Conservation (phyloP, 2,329 filamentous ascomycete species). For the Beauveria bassiana region DNA sequence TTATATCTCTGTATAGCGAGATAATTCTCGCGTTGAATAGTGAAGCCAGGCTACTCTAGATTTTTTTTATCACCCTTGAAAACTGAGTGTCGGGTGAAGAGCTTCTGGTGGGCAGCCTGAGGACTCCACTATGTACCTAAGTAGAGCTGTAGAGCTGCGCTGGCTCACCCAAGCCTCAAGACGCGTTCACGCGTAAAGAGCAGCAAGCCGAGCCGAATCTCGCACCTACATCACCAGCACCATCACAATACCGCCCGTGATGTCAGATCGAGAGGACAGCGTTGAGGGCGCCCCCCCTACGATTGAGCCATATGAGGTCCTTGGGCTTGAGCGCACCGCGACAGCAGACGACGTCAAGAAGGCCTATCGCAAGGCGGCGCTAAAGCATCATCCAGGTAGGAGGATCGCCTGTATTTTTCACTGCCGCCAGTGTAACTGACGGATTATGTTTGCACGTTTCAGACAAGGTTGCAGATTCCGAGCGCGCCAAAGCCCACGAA, state of each 20-base stretch:
- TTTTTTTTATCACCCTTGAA: not conserved
- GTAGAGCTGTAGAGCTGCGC: not conserved
- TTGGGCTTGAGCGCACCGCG: constrained; percentile 63
- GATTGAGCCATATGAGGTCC: constrained; percentile 72
- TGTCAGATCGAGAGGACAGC: constrained; percentile 45
- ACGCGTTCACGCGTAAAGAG: constrained; percentile 11
- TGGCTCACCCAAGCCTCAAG: not conserved
- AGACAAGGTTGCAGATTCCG: constrained; percentile 69
- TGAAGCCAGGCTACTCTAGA: not conserved
- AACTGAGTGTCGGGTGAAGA: not conserved
- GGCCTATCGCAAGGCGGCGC: constrained; percentile 83
- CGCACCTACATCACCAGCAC: not conserved
- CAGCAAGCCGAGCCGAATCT: not conserved
- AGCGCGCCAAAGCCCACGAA: constrained; percentile 65
- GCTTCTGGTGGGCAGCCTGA: not conserved
- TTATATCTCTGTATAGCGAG: too few species aligned
- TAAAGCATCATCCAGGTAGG: constrained; percentile 79
- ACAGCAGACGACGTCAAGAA: constrained; percentile 75
- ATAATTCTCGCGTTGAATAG: too few species aligned
- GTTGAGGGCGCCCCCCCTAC: constrained; percentile 50
- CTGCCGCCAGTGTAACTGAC: not conserved
- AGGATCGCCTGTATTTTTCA: not conserved
- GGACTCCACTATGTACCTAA: not conserved
- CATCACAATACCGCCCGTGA: constrained; percentile 20
- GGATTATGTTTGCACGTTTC: constrained; percentile 2